Evolutionary conservation across 345 rosid genomes (phyloP), one percentile per base, ranked within the genome.

Genomic region (Adansonia digitata): DNA sequence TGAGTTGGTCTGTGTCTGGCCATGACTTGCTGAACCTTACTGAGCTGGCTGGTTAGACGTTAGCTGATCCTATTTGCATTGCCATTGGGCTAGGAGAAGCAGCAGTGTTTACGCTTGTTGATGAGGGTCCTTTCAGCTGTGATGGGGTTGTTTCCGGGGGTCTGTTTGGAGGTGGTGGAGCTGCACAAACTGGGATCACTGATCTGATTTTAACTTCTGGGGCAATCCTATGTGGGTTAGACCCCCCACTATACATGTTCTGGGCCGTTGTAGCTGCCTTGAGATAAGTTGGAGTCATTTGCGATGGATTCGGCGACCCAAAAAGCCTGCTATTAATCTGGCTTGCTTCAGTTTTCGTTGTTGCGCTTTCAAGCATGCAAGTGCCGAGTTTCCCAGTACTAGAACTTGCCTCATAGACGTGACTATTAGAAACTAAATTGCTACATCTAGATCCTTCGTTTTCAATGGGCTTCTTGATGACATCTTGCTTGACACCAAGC

Each of bases 161-260:
- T 67, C 76, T 76, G 5, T 42, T 34, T 46, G 78, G 31, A 45
- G 84, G 49, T 34, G 85, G 90, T 49, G 91, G 91, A 60, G 93
- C 87, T 63, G 93, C 86, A 78, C 90, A 90, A 57, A 90, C 95
- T 66, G 95, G 93, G 65, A 90, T 88, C 26, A 90, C 91, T 73
- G 95, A 90, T 78, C 95, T 88, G 10, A 90, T 88, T 46, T 86
- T 88, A 75, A 90, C 93, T 37, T 93, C 90, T 45, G 93, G 95
- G 14, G 93, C 93, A 22, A 82, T 75, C 39, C 73, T 84, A 12
- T 75, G 77, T 7, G 78, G 77, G 29, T 60, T 79, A 17, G 78
- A 81, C 35, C 86, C 74, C 60, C 83, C 80, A 14, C 75, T 67
- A 78, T 80, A 74, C 76, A 77, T 56, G 75, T 48, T 69, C 72